Evolutionary conservation across 345 rosid genomes (phyloP), one percentile per base, ranked within the genome.

Genomic region (Anacardium occidentale): DNA sequence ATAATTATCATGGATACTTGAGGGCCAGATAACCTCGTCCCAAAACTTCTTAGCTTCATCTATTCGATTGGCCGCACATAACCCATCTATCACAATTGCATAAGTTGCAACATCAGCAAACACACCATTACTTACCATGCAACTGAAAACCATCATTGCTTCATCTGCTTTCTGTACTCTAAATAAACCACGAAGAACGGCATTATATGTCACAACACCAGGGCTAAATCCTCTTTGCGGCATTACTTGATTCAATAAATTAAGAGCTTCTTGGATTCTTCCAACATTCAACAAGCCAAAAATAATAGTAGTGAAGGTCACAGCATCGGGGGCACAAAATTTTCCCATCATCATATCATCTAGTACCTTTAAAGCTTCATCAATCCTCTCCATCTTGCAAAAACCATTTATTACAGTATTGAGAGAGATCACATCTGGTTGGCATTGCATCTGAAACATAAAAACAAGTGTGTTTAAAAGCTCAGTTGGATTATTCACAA

Each of bases 21-120:
- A 93, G 9, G 96, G 94, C 96, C 97, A 91, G 70, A 90, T 76
- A 69, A 88, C 84, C 72, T 83, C 90, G 56, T 90, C 90, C 97
- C 96, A 91, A 37, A 93, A 86, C 73, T 75, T 87, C 83, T 89
- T 90, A 11, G 92, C 94, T 70, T 78, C 75, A 2, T 90, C 91
- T 67, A 90, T 70, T 63, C 60, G 81, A 68, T 77, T 81, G 60
- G 77, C 82, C 44, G 56, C 67, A 6, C 87, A 90, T 71, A 93
- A 74, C 48, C 97, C 92, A 29, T 82, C 85, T 25, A 93, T 76
- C 60, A 91, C 70, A 61, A 82, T 83, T 26, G 90, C 76, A 79
- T 84, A 80, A 20, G 98, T 89, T 47, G 78, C 78, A 66, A 69
- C 74, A 79, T 88, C 76, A 5, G 88, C 80, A 52, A 55, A 77